These are phyloP conservation scores for Mycena sanguinolenta DNA, from an alignment of 768 basidiomycete genomes.

Conservation along the genomic window DNA sequence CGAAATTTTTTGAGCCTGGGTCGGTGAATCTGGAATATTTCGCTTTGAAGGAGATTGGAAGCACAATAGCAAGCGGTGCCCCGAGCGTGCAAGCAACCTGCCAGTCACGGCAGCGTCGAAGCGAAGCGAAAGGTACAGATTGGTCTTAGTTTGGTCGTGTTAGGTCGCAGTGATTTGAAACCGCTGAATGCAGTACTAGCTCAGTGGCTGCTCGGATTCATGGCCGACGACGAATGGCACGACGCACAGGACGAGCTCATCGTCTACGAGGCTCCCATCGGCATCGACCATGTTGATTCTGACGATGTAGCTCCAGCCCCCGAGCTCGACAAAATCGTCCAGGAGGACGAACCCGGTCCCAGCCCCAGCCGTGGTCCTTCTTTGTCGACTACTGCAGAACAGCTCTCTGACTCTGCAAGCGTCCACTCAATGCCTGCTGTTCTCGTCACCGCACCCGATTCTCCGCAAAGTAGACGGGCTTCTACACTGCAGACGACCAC, in stretches of 20 bases:
- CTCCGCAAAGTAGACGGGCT: conserved; percentile 45
- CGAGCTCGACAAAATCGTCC: conserved; percentile 42
- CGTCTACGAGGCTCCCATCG: conserved; percentile 32
- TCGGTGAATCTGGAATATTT: no score
- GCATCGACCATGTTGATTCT: conserved; percentile 41
- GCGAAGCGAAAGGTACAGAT: no score
- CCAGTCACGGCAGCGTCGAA: no score
- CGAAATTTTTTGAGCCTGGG: no score
- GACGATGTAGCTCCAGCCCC: conserved; percentile 3
- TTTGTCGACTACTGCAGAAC: conserved; percentile 54
- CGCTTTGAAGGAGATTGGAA: no score
- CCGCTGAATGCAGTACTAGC: no score
- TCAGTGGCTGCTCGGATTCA: not conserved
- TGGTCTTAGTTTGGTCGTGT: no score
- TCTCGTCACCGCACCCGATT: conserved; percentile 59
- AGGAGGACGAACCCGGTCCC: conserved; percentile 41
- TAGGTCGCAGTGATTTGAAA: no score
- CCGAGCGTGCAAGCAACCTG: no score
- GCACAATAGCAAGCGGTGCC: no score
- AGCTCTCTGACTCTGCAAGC: conserved; percentile 64
- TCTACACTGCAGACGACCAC: conserved; percentile 48
- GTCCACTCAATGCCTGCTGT: conserved; percentile 71
- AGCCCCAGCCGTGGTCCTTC: conserved; percentile 53
- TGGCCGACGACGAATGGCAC: conserved; percentile 52
- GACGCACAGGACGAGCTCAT: conserved; percentile 41